Conservation (phyloP, 164 flowering plant genomes). For the Brasenia schreberi region DNA sequence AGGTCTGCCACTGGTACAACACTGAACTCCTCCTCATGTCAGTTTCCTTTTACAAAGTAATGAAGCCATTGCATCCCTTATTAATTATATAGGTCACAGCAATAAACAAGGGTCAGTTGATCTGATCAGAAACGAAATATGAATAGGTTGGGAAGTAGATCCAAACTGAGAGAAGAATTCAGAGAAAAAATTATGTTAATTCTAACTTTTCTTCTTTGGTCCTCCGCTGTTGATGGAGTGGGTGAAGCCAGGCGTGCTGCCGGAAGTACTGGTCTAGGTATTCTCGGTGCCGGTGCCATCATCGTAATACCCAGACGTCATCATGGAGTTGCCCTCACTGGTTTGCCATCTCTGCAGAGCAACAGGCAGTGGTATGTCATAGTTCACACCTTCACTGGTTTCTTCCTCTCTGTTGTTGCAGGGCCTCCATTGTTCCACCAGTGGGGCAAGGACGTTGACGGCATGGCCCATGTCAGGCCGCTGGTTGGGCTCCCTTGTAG, state of each 20-base stretch:
- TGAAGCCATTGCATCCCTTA: no score
- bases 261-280: not conserved
- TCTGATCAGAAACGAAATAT: no score
- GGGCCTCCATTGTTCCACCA: conserved; percentile 50
- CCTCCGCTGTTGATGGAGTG: not conserved
- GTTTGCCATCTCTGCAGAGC: conserved; percentile 26
- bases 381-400: conserved; percentile 9
- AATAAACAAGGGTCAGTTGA: no score
- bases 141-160: no score
- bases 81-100: no score
- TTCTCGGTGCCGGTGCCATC: not conserved
- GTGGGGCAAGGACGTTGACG: conserved; percentile 33
- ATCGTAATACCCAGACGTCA: not conserved
- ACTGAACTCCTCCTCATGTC: no score
- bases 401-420: conserved; percentile 19
- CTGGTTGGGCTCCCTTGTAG: conserved; percentile 37
- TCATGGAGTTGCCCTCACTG: conserved; percentile 20
- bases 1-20: no score
- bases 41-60: no score
- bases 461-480: conserved; percentile 51
- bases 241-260: not conserved
- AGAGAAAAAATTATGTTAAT: not conserved
- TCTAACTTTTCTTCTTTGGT: no score
- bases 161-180: no score
- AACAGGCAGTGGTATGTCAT: conserved; percentile 23